A percentile compares a stretch with the other conserved stretches of the same genome.
phyloP scores from a whole-genome alignment of 768 basidiomycete genomes.

The Phylloporus scabripes region DNA sequence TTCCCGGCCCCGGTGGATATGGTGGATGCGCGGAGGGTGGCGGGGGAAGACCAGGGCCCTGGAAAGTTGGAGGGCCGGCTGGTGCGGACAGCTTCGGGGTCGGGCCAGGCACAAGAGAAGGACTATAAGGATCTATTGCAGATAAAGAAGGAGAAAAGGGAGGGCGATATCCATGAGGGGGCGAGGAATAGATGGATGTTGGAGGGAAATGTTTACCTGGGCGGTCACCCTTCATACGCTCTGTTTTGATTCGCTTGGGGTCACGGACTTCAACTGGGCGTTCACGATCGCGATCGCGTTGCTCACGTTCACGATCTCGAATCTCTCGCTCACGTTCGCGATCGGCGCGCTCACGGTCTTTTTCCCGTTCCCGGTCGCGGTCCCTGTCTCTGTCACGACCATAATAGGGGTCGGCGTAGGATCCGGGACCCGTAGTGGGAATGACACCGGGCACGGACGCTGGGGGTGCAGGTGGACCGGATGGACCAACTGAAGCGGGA shows the following conservation, averaged over 20 bases:
- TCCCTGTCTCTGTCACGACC: constrained; percentile 34
- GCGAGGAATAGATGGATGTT: constrained; percentile 25
- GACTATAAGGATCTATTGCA: constrained; percentile 32
- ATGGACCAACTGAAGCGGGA: constrained; percentile 31
- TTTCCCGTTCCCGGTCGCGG: constrained; percentile 39
- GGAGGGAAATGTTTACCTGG: constrained; percentile 33
- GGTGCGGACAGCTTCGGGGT: constrained; percentile 34
- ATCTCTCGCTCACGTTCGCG: constrained; percentile 37
- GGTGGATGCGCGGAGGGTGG: constrained; percentile 29
- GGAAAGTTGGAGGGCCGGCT: constrained; percentile 28
- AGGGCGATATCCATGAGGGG: constrained; percentile 30
- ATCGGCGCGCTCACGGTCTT: constrained; percentile 36
- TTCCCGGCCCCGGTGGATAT: constrained; percentile 30
- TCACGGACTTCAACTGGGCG: constrained; percentile 46
- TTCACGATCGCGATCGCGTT: constrained; percentile 44
- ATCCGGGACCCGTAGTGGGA: constrained; percentile 27
- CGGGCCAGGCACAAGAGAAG: constrained; percentile 35
- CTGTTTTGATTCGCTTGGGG: constrained; percentile 55
- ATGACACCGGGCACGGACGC: constrained; percentile 27
- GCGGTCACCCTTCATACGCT: constrained; percentile 43
- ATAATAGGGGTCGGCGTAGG: constrained; percentile 36
- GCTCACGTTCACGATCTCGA: constrained; percentile 32
- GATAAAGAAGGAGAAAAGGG: constrained; percentile 23
- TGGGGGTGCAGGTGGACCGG: constrained; percentile 31
- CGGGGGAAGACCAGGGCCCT: constrained; percentile 34